These are phyloP conservation scores for Trichomonascus vanleenenianus DNA, from an alignment of 805 yeast species.

Conservation along the genomic window DNA sequence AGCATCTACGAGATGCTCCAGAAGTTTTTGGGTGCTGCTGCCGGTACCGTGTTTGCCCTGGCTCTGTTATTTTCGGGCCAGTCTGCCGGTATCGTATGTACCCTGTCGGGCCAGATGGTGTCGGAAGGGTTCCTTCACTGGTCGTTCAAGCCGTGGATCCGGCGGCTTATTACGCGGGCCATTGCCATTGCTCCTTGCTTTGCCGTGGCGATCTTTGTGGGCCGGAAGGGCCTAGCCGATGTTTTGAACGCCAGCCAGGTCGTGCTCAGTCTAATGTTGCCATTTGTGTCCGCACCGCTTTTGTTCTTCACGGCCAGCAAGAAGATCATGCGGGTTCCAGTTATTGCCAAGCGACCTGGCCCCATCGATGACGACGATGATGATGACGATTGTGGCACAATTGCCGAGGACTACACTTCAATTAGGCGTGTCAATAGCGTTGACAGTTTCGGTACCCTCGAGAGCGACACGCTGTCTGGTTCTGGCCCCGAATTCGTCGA, in stretches of 20 bases:
- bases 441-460: not conserved
- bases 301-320: conserved; percentile 71
- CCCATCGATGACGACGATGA: not conserved
- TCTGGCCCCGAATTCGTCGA: conserved; percentile 37
- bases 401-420: conserved; percentile 2
- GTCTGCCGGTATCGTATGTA: conserved; percentile 90
- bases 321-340: conserved; percentile 47
- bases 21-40: conserved; percentile 68
- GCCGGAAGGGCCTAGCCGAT: conserved; percentile 67
- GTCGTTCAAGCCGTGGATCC: conserved; percentile 73
- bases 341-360: not conserved
- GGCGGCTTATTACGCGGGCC: conserved; percentile 73
- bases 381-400: not conserved
- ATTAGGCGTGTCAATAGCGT: not conserved
- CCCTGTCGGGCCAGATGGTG: conserved; percentile 90
- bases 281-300: conserved; percentile 83
- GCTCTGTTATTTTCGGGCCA: conserved; percentile 90
- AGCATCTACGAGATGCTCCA: conserved; percentile 69
- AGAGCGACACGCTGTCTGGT: not conserved
- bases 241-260: conserved; percentile 80
- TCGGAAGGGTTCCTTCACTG: conserved; percentile 82
- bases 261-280: conserved; percentile 68
- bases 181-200: conserved; percentile 82
- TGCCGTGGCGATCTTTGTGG: conserved; percentile 60
- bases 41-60: conserved; percentile 81